Evolutionary conservation across 1,284 basidiomycete genomes (phyloP), one percentile per base, ranked within the genome.

Genomic region (Leccinum brunneo-olivaceum): DNA sequence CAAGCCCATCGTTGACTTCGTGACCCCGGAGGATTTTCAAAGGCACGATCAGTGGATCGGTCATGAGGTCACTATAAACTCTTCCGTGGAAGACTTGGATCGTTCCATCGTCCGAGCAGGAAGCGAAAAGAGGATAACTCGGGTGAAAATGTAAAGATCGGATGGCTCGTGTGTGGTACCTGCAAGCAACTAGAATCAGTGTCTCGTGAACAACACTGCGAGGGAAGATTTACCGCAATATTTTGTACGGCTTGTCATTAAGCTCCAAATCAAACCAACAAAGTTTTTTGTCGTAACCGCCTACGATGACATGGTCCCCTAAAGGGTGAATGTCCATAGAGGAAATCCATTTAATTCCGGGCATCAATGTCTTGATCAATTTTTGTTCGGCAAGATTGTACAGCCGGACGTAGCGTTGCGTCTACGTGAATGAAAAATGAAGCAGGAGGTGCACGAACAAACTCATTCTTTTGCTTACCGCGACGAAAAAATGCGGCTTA

Each of bases 191-290:
- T 39, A 30, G 37, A 40, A 49, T 66, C 10, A 54, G 47, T 9
- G 6, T 36, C 23, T 41, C 33, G 35, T 39, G 47, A 43, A 29
- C 30, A 36, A 32, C 8, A 42, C 15, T 24, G 12, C 29, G 9
- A 42, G 28, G 37, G 6, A 15, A 33, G 48, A 52, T 64, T 43
- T 56, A 90, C 83, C 93, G 81, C 54, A 99, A 71, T 45, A 96
- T 84, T 69, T 96, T 96, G 77, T 94, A 98, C 2, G 96, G 96
- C 63, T 95, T 93, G 54, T 88, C 84, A 56, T 85, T 89, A 43
- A 98, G 79, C 60, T 98, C 96, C 48, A 98, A 72, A 70, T 99
- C 96, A 66, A 98, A 98, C 96, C 96, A 99, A 58, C 90, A 93
- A 14, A 98, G 71, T 65, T 97, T 95, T 55, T 90, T 86, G 70